Conservation (phyloP, 345 rosid genomes). For the Litchi chinensis region DNA sequence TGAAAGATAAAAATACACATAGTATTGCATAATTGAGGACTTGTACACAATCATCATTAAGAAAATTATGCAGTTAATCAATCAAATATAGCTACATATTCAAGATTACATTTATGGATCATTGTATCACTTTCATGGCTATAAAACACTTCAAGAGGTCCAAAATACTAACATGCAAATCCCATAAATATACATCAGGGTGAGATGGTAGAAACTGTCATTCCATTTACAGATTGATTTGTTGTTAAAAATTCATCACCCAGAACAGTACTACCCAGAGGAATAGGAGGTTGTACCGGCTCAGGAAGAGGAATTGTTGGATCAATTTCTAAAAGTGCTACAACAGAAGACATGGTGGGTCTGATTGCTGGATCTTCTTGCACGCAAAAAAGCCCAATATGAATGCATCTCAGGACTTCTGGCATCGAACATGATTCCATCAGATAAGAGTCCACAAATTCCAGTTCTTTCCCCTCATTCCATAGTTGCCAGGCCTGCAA, state of each 20-base stretch:
- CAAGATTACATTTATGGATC: neutral
- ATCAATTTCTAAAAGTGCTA: constrained; percentile 40
- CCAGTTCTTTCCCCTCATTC: constrained; percentile 43
- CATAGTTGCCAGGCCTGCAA: constrained; percentile 52
- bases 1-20: too few relatives aligned
- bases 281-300: constrained; percentile 33
- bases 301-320: constrained; percentile 3
- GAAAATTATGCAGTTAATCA: too few relatives aligned
- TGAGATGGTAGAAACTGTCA: constrained; percentile 15
- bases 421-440: constrained; percentile 27
- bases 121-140: too few relatives aligned
- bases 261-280: constrained; percentile 8
- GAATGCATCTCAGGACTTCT: constrained; percentile 45
- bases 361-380: constrained; percentile 48
- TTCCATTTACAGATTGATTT: constrained; percentile 10
- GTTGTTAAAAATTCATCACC: neutral
- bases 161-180: neutral
- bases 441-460: constrained; percentile 36
- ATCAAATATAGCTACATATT: too few relatives aligned
- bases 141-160: neutral
- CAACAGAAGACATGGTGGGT: constrained; percentile 51
- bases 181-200: constrained; percentile 13
- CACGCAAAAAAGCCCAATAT: constrained; percentile 50
- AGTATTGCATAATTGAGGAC: too few relatives aligned
- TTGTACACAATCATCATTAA: too few relatives aligned